Conservation (phyloP, 441 rosid genomes). For the Populus hybrid region DNA sequence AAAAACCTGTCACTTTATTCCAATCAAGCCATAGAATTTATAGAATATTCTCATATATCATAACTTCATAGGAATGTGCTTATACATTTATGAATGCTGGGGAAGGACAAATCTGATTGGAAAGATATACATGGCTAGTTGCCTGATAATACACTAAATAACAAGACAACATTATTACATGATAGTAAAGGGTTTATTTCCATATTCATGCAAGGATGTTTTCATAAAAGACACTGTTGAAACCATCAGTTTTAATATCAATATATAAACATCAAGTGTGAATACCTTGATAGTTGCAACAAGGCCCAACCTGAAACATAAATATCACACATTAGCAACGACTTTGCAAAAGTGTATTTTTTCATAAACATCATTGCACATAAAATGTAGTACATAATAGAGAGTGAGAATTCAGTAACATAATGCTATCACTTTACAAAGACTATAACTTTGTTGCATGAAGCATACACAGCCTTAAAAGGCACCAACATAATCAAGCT, state of each 20-base stretch:
- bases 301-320: slow-evolving; percentile 75
- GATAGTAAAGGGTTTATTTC: not conserved
- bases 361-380: not conserved
- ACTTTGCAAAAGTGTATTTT: not conserved
- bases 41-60: too few species aligned
- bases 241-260: not conserved
- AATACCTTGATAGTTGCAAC: slow-evolving; percentile 89
- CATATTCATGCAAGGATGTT: not conserved
- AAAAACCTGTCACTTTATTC: too few species aligned
- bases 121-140: not conserved
- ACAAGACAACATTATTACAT: not conserved
- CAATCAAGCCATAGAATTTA: too few species aligned
- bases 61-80: too few species aligned
- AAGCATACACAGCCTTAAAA: not conserved
- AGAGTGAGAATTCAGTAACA: not conserved
- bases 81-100: too few species aligned
- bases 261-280: slow-evolving; percentile 3
- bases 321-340: slow-evolving; percentile 22
- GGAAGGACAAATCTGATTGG: too few species aligned
- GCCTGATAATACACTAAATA: not conserved
- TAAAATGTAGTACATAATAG: not conserved
- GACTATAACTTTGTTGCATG: not conserved
- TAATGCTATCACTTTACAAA: not conserved
- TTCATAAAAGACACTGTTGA: not conserved
- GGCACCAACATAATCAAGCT: not conserved